phyloP scores from a whole-genome alignment of 352 stramenopile species.

The Globisporangium iwayamae region DNA sequence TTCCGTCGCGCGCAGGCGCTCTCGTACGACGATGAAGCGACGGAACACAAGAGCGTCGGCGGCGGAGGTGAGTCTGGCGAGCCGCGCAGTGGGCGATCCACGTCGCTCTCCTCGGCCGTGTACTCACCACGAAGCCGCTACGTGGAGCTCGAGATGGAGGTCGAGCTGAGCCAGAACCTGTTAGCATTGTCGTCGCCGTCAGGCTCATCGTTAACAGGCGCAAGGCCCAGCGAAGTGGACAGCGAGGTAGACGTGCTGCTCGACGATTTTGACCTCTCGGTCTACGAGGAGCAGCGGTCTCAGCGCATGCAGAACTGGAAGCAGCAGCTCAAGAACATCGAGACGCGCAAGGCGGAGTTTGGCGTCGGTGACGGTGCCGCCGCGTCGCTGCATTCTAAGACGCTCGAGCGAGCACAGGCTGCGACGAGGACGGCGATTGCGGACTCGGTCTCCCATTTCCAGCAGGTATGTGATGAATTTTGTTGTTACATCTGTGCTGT shows the following conservation, averaged over 20 bases:
- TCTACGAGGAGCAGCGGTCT: conserved; percentile 44
- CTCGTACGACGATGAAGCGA: not conserved
- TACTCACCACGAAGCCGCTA: conserved; percentile 24
- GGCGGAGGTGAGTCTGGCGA: not conserved
- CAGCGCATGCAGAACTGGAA: conserved; percentile 51
- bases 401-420: conserved; percentile 28
- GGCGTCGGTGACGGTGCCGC: conserved; percentile 17
- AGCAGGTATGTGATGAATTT: conserved; percentile 33
- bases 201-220: not conserved
- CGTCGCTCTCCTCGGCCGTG: conserved; percentile 9
- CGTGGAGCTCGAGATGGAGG: conserved; percentile 36
- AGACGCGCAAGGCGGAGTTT: conserved; percentile 38
- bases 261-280: conserved; percentile 22
- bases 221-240: conserved; percentile 11
- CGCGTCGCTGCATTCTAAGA: conserved; percentile 17
- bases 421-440: conserved; percentile 40
- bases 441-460: conserved; percentile 48
- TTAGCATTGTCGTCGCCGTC: conserved; percentile 9
- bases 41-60: not conserved
- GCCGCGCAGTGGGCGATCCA: not conserved
- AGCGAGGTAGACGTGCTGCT: conserved; percentile 16
- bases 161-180: conserved; percentile 29
- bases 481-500: conserved; percentile 8
- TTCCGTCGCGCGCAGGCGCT: conserved; percentile 26
- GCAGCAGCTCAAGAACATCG: conserved; percentile 42